Conservation (phyloP, 2,329 filamentous ascomycete genomes). For the Phoma herbarum region DNA sequence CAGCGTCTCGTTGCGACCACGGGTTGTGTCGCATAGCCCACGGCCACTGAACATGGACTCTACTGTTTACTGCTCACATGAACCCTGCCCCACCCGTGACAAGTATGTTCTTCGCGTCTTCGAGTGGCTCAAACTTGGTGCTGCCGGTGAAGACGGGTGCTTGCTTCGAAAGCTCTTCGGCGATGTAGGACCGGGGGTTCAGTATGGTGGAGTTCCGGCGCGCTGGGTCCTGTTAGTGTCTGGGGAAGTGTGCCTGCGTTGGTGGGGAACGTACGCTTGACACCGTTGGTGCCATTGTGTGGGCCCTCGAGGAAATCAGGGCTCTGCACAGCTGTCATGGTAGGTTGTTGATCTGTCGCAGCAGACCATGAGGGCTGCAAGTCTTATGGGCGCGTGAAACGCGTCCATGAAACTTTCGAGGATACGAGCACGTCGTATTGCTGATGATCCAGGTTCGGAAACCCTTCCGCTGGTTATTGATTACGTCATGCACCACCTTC, state of each 20-base stretch:
- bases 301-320: conserved; percentile 26
- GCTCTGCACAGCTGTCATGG: conserved; percentile 41
- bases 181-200: conserved; percentile 55
- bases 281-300: conserved; percentile 28
- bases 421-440: background rate
- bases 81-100: conserved; percentile 86
- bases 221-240: conserved; percentile 32
- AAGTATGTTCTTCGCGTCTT: conserved; percentile 80
- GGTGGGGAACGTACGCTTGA: conserved; percentile 39
- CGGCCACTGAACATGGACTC: conserved; percentile 10
- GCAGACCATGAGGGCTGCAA: conserved; percentile 5
- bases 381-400: conserved; percentile 3
- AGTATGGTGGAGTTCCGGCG: conserved; percentile 51
- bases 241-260: conserved; percentile 9
- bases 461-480: conserved; percentile 4
- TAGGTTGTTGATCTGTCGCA: background rate
- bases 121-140: conserved; percentile 73
- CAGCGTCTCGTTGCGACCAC: conserved; percentile 19
- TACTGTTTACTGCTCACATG: conserved; percentile 68
- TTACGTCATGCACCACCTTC: conserved; percentile 9
- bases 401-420: background rate
- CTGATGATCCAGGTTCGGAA: conserved; percentile 4
- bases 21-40: conserved; percentile 14
- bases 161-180: conserved; percentile 73
- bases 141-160: conserved; percentile 74